Conservation (phyloP, 129 eudicot genomes). For the Flaveria sonorensis region DNA sequence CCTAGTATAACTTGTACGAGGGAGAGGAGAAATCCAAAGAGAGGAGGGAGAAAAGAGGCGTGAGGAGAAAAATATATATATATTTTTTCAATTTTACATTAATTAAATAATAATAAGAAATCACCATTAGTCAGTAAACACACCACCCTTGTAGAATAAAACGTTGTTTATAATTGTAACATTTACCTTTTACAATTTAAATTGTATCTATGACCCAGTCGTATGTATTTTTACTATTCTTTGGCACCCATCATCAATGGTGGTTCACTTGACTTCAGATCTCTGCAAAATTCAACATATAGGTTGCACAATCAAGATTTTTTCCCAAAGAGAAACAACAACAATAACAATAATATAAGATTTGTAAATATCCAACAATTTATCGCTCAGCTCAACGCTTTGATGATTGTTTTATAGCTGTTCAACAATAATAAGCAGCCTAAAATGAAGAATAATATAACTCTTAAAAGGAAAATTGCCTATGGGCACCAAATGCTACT, state of each 20-base stretch:
- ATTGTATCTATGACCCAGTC: background rate
- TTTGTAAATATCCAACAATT: background rate
- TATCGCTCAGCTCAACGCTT: constrained; percentile 12
- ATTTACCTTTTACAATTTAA: background rate
- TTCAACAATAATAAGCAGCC: constrained; percentile 45
- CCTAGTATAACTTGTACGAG: too few relatives aligned
- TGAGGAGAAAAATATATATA: too few relatives aligned
- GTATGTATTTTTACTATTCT: constrained; percentile 17
- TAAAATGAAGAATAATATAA: constrained; percentile 40
- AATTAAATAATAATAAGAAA: too few relatives aligned
- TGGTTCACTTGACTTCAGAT: constrained; percentile 32
- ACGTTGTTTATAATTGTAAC: background rate
- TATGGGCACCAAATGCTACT: too few relatives aligned
- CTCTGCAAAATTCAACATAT: constrained; percentile 32
- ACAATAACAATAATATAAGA: background rate
- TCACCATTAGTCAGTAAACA: too few relatives aligned
- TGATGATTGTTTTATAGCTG: constrained; percentile 44
- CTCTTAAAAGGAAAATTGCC: background rate
- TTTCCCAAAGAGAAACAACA: background rate
- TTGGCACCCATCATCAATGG: constrained; percentile 34
- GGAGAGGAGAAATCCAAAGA: too few relatives aligned
- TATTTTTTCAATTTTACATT: too few relatives aligned
- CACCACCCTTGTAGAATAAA: background rate
- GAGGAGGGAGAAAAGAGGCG: too few relatives aligned
- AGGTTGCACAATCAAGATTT: constrained; percentile 10